Evolutionary conservation across 495 filamentous ascomycete genomes (phyloP), one percentile per base, ranked within the genome.

Genomic region (Hypoxylon rickii): DNA sequence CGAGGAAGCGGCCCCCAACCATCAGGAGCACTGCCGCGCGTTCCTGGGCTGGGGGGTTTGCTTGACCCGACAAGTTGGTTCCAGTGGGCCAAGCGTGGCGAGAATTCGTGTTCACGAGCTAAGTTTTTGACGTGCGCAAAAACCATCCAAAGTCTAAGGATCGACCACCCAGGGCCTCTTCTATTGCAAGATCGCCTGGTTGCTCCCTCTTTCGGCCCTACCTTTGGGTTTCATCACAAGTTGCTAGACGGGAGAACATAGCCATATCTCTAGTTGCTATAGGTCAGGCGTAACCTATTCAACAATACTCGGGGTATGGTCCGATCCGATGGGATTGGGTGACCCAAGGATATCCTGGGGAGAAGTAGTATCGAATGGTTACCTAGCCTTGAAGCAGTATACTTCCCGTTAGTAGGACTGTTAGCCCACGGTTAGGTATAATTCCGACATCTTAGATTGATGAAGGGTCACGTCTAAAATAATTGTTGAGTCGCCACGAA

Each of bases 161-260:
- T n/a, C n/a, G n/a, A n/a, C n/a, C n/a, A n/a, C 48, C 43, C 21
- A n/a, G 33, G 17, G 24, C n/a, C 22, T 42, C 19, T 18, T 51
- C 33, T 31, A 38, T n/a, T 17, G 33, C 8, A 22, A 31, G 29
- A 15, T 17, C n/a, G n/a, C n/a, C n/a, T n/a, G n/a, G n/a, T n/a
- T 15, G 24, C 38, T 18, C 33, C 40, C 36, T 44, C 40, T 44
- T 51, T 61, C 58, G 58, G 58, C 41, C 51, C 45, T 61, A 42
- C 21, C 44, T 46, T 29, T n/a, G n/a, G n/a, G n/a, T 29, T 29
- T 29, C 24, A 29, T n/a, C n/a, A n/a, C n/a, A n/a, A n/a, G 19
- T 26, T 32, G 7, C 4, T 29, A 29, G 10, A 29, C 4, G 24
- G 4, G 4, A 29, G 10, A 10, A 16, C 3, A 13, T 10, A 37